Base-by-base conservation (phyloP, 1,284 basidiomycete species). In the Ganoderma boninense region DNA sequence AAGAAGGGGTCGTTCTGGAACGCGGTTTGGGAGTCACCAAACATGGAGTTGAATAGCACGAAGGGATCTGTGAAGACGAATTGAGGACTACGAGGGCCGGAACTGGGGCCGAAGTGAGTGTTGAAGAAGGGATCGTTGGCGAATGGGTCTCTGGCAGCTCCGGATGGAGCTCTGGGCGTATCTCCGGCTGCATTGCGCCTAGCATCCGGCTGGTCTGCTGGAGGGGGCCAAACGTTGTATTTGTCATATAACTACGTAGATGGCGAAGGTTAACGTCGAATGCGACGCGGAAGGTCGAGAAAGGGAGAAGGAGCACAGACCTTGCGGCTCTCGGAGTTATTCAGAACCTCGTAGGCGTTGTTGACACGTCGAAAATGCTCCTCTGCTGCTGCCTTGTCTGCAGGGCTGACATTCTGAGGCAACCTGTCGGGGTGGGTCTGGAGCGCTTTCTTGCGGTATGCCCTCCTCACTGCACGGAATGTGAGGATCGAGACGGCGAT, bases 201-300 rank as follows among this genome's bases (percentile, higher is more conserved):
- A 77, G 78, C 66, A 77, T 80, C 63, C 73, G 77, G 73, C 67
- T 79, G 78, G 2, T 72, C 77, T 62, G 65, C 77, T 3, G 91
- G 90, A 18, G 91, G 90, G 16, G 93, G 93, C 89, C 90, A 95
- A 62, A 89, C 84, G 54, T 93, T 92, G 73, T 90, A 82, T 29
- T 79, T 78, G 77, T 95, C 93, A 79, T 94, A 95, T n/a, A 85
- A 71, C 87, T 92, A 70, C 20, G n/a, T 26, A 52, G 29, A 20
- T 11, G 7, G n/a, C 11, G 43, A 23, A 11, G 44, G 18, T 64
- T 11, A 64, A 32, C 26, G 62, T 23, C 20, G 43, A 10, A 6
- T 61, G 18, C 40, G 40, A 23, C n/a, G 18, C 18, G 11, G 62
- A 29, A 29, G 61, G 44, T 18, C n/a, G 16, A n/a, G 14, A 26